phyloP scores from a whole-genome alignment of 1,284 basidiomycete genomes.

The Spongispora temasekensis region DNA sequence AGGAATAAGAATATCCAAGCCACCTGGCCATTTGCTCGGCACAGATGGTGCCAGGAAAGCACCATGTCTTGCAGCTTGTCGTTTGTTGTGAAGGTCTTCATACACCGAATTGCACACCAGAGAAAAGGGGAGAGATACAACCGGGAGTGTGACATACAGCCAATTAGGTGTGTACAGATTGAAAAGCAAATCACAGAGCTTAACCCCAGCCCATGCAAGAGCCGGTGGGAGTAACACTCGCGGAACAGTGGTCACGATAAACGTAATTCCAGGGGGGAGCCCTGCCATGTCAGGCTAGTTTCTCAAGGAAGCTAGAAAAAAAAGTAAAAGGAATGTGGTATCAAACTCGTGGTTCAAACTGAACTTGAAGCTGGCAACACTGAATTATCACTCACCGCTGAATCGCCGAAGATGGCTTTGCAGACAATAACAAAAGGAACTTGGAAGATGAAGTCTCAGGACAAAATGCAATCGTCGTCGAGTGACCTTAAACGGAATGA shows the following conservation, averaged over 20 bases:
- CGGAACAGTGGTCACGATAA: neutral
- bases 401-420: too few relatives aligned
- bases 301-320: too few relatives aligned
- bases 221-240: neutral
- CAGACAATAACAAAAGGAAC: too few relatives aligned
- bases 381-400: too few relatives aligned
- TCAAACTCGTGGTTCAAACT: too few relatives aligned
- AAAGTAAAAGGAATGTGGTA: too few relatives aligned
- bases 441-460: too few relatives aligned
- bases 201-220: neutral
- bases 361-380: too few relatives aligned
- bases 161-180: conserved; percentile 13
- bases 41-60: conserved; percentile 36
- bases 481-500: too few relatives aligned
- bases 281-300: neutral
- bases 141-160: conserved; percentile 19
- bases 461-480: too few relatives aligned
- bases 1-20: conserved; percentile 31
- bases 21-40: conserved; percentile 36
- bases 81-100: conserved; percentile 23
- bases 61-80: conserved; percentile 31
- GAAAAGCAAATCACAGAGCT: conserved; percentile 1
- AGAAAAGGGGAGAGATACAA: conserved; percentile 30
- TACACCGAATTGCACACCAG: conserved; percentile 22
- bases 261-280: neutral